Conservation (phyloP, 768 basidiomycete species). For the Clitopilus hobsonii region DNA sequence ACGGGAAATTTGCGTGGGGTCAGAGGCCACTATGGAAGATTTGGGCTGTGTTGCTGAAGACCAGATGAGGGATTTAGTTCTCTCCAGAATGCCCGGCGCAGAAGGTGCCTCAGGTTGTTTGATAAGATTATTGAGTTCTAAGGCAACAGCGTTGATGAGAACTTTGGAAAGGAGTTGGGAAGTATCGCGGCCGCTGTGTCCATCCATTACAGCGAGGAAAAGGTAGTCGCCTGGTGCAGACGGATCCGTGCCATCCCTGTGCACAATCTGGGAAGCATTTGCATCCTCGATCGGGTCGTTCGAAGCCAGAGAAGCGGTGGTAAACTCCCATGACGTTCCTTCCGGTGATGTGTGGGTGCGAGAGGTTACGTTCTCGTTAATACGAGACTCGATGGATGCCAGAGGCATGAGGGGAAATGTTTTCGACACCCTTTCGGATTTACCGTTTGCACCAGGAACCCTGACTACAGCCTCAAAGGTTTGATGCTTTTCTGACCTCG, state of each 20-base stretch:
- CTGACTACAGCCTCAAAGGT: constrained; percentile 60
- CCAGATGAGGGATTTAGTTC: constrained; percentile 35
- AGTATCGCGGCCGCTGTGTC: constrained; percentile 82
- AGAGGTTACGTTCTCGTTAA: constrained; percentile 48
- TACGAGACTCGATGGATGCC: constrained; percentile 48
- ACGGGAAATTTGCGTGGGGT: constrained; percentile 51
- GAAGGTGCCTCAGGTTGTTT: constrained; percentile 26
- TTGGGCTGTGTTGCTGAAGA: constrained; percentile 20
- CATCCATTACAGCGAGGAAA: constrained; percentile 89
- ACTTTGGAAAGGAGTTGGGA: constrained; percentile 78
- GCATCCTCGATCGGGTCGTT: constrained; percentile 95
- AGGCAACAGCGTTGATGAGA: constrained; percentile 78
- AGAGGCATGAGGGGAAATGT: constrained; percentile 54
- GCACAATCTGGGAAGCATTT: constrained; percentile 63
- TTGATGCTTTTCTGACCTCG: constrained; percentile 31
- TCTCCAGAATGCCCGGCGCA: constrained; percentile 27
- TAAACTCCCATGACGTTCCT: constrained; percentile 67
- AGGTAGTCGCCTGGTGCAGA: constrained; percentile 66
- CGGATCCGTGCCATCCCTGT: constrained; percentile 56
- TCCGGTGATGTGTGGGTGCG: constrained; percentile 43
- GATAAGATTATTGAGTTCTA: constrained; percentile 62
- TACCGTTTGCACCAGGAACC: constrained; percentile 55
- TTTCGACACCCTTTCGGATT: constrained; percentile 46
- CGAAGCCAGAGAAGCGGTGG: constrained; percentile 74
- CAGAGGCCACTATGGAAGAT: constrained; percentile 22